phyloP scores from a whole-genome alignment of 1,139 yeast species.

The Ashbya aceris region DNA sequence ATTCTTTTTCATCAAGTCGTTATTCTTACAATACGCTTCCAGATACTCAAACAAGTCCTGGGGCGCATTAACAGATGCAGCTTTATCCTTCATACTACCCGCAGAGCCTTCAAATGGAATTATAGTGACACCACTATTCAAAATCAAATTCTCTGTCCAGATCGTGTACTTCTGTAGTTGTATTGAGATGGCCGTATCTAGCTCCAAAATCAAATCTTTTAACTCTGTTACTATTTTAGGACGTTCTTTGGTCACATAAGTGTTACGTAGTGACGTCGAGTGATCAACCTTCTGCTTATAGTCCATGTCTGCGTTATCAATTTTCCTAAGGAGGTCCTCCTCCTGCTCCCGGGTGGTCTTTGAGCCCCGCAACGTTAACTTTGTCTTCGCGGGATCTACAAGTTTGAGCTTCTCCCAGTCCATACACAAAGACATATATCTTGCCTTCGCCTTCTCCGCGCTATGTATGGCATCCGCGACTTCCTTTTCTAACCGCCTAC shows the following conservation, averaged over 20 bases:
- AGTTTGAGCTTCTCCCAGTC: constrained; percentile 78
- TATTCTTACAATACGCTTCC: constrained; percentile 36
- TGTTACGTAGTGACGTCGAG: constrained; percentile 67
- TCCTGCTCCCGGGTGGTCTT: constrained; percentile 84
- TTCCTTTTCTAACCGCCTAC: constrained; percentile 71
- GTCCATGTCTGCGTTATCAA: constrained; percentile 77
- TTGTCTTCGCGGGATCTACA: constrained; percentile 72
- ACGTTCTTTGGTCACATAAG: constrained; percentile 60
- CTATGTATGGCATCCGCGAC: constrained; percentile 69
- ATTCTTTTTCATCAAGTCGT: constrained; percentile 26
- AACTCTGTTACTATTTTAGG: constrained; percentile 69
- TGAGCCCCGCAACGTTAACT: constrained; percentile 68
- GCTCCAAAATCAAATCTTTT: constrained; percentile 69
- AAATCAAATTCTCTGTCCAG: constrained; percentile 70
- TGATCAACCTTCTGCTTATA: constrained; percentile 67
- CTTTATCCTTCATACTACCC: constrained; percentile 64
- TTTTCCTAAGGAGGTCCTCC: constrained; percentile 75
- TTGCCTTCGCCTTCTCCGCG: constrained; percentile 83
- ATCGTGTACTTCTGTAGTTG: constrained; percentile 86
- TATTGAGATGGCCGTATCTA: constrained; percentile 80
- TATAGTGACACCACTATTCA: constrained; percentile 78
- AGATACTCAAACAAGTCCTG: constrained; percentile 69
- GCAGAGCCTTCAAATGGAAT: constrained; percentile 54
- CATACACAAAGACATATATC: constrained; percentile 71
- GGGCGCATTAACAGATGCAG: constrained; percentile 73